A percentile compares a stretch with the other conserved stretches of the same genome.
These are phyloP conservation scores for Elasticomyces elasticus DNA, from an alignment of 495 filamentous ascomycete species.

Conservation along the genomic window DNA sequence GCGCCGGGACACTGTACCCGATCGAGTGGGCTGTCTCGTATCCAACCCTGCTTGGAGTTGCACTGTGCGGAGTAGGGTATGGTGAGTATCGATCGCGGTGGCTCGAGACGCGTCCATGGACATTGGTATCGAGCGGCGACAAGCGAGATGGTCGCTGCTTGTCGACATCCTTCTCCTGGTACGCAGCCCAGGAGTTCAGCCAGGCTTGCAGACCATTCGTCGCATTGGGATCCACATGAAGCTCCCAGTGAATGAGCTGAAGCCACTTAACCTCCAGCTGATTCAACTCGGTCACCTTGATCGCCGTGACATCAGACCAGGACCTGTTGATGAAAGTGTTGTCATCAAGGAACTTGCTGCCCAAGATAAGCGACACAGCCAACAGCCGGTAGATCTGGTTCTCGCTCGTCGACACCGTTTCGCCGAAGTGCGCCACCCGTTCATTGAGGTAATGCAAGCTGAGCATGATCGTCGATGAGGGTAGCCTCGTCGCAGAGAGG, in stretches of 20 bases:
- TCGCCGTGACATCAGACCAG: conserved; percentile 95
- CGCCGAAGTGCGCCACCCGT: conserved; percentile 57
- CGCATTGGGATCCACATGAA: conserved; percentile 78
- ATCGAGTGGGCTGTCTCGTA: conserved; percentile 27
- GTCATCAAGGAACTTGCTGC: conserved; percentile 97
- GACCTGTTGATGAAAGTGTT: conserved; percentile 99
- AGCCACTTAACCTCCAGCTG: conserved; percentile 89
- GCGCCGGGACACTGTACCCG: background rate
- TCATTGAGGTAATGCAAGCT: conserved; percentile 83
- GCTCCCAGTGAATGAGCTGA: conserved; percentile 67
- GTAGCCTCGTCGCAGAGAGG: conserved; percentile 84
- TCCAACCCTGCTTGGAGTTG: conserved; percentile 15
- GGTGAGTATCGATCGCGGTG: conserved; percentile 16
- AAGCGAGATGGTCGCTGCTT: conserved; percentile 40
- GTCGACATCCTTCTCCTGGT: conserved; percentile 53
- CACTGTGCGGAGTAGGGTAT: conserved; percentile 35
- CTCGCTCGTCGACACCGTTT: conserved; percentile 48
- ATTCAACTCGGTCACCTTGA: conserved; percentile 79
- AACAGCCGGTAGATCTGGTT: conserved; percentile 84
- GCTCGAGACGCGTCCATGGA: conserved; percentile 35
- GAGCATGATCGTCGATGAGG: conserved; percentile 87
- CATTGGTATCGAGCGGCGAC: conserved; percentile 61
- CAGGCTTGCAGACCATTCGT: conserved; percentile 75
- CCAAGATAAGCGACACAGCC: conserved; percentile 76
- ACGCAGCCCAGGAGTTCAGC: conserved; percentile 75